Evolutionary conservation across 2,329 filamentous ascomycete genomes (phyloP).

Genomic region (Ophiostoma quercus): DNA sequence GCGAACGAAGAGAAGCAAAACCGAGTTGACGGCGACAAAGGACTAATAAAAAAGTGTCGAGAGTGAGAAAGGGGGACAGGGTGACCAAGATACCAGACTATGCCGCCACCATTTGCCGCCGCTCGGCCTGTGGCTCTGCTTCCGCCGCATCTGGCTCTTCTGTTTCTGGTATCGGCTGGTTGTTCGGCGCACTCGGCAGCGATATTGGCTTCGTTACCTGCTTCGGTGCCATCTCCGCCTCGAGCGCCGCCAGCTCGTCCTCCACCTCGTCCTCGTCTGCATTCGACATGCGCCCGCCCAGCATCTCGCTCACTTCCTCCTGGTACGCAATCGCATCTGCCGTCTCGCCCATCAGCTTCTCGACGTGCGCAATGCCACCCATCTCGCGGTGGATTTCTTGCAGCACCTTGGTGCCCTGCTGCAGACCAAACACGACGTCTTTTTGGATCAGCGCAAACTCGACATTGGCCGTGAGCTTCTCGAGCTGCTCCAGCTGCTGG

Average conservation of each 20-base stretch:
- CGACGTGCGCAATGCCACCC: conserved; percentile 87
- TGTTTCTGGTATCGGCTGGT: conserved; percentile 19
- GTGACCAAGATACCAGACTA: conserved; percentile 12
- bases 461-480: conserved; percentile 80
- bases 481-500: conserved; percentile 85
- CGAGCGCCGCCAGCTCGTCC: conserved; percentile 81
- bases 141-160: background rate
- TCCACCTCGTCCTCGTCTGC: conserved; percentile 98
- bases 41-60: too few species aligned
- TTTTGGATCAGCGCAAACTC: conserved; percentile 97
- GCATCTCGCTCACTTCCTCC: conserved; percentile 89
- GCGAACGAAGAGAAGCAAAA: background rate
- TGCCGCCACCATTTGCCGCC: conserved; percentile 26
- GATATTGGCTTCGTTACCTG: conserved; percentile 9
- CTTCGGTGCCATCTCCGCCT: conserved; percentile 48
- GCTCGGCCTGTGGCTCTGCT: conserved; percentile 19
- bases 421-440: conserved; percentile 85
- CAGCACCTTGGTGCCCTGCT: conserved; percentile 85
- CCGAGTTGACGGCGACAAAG: background rate
- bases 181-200: conserved; percentile 56
- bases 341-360: conserved; percentile 90
- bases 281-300: conserved; percentile 81
- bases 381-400: conserved; percentile 92
- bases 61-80: background rate
- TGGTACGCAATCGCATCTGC: conserved; percentile 91